phyloP scores from a whole-genome alignment of 331 rosid species.

The Quercus tomentella region DNA sequence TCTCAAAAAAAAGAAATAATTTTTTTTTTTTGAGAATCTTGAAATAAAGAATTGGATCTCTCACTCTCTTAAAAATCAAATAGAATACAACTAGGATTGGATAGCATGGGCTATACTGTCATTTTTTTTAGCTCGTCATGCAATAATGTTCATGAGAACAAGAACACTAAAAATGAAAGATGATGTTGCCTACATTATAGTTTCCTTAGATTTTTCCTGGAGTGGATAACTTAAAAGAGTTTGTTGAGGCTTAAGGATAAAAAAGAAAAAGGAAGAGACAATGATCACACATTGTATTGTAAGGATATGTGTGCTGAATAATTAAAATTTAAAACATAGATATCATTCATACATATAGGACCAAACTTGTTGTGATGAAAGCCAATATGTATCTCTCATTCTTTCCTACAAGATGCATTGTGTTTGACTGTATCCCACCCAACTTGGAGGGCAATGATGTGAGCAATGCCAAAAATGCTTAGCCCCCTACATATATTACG shows the following conservation, averaged over 20 bases:
- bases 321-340: not conserved
- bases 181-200: not conserved
- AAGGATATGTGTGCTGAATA: not conserved
- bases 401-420: not conserved
- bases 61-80: not conserved
- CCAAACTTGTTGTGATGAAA: not conserved
- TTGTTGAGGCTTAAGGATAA: not conserved
- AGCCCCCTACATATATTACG: not conserved
- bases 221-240: not conserved
- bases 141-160: not conserved
- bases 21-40: too few relatives aligned
- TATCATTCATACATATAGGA: not conserved
- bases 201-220: not conserved
- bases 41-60: not conserved
- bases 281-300: not conserved
- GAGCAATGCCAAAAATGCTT: not conserved
- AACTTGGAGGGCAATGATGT: not conserved
- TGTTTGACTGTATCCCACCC: not conserved
- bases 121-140: not conserved
- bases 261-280: not conserved
- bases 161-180: not conserved
- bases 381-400: not conserved
- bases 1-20: too few relatives aligned
- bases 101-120: not conserved
- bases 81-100: not conserved